Conservation (phyloP, 2,329 filamentous ascomycete species). For the Aspergillus sp. region DNA sequence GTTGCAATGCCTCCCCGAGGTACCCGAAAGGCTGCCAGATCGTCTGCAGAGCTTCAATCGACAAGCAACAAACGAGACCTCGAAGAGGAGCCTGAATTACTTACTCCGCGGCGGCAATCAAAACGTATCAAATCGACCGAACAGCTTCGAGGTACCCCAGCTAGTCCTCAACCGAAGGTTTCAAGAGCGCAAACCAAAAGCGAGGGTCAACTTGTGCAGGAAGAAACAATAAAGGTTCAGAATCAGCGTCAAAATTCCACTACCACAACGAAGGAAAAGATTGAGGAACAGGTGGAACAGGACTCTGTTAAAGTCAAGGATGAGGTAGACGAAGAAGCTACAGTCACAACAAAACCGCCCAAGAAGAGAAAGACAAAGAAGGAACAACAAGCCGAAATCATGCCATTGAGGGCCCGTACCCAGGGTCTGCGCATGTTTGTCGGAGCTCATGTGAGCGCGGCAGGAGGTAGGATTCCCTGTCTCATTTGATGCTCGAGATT, state of each 20-base stretch:
- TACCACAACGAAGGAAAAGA: conserved; percentile 15
- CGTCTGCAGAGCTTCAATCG: conserved; percentile 6
- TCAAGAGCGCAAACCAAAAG: background rate
- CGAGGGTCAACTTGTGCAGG: background rate
- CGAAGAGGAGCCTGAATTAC: conserved; percentile 22
- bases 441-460: conserved; percentile 87
- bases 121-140: conserved; percentile 29
- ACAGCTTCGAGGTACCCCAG: background rate
- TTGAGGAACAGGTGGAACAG: conserved; percentile 15
- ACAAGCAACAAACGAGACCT: conserved; percentile 28
- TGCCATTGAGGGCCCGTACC: conserved; percentile 69
- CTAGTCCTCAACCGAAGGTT: background rate
- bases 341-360: conserved; percentile 49
- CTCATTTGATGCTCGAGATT: background rate
- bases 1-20: conserved; percentile 18
- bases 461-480: conserved; percentile 64
- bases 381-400: conserved; percentile 55
- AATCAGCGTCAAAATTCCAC: background rate
- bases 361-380: conserved; percentile 55
- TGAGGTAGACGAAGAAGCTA: conserved; percentile 15
- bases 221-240: conserved; percentile 16
- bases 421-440: conserved; percentile 75
- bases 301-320: conserved; percentile 16
- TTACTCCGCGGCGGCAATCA: conserved; percentile 28
- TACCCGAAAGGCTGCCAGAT: conserved; percentile 14